Conservation (phyloP, 2,329 filamentous ascomycete genomes). For the Aureobasidium pullulans region DNA sequence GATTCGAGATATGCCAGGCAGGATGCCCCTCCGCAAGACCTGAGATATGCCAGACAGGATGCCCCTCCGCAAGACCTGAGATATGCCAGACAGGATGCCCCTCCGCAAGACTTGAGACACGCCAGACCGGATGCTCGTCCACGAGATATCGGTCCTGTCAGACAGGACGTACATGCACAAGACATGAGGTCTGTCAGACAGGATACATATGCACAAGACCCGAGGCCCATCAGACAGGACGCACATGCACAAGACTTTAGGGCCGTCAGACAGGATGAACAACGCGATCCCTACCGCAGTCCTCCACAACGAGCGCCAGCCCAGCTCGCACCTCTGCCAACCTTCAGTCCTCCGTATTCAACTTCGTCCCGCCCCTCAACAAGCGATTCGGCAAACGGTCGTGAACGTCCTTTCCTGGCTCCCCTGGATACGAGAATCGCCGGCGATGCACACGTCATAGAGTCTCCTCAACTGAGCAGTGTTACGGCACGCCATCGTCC, state of each 20-base stretch:
- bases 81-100: too few species aligned
- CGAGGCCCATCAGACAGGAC: not conserved
- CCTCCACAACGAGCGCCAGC: not conserved
- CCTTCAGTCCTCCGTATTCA: not conserved
- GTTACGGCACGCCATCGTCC: conserved; percentile 4
- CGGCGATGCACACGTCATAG: not conserved
- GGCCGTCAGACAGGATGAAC: not conserved
- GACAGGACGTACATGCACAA: too few species aligned
- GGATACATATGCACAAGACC: not conserved
- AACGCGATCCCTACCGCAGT: not conserved
- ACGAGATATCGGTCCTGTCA: too few species aligned
- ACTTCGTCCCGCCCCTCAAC: conserved; percentile 3
- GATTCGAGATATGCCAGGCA: not conserved
- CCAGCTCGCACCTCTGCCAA: not conserved
- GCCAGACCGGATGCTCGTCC: too few species aligned
- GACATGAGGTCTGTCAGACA: too few species aligned
- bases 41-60: not conserved
- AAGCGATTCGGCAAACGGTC: not conserved
- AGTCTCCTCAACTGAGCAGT: conserved; percentile 1
- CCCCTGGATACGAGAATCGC: not conserved
- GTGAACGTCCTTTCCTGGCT: not conserved
- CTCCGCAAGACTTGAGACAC: too few species aligned
- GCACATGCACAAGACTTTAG: not conserved
- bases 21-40: not conserved
- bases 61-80: too few species aligned